Conservation (phyloP, 75 land plant species). For the Picea sitchensis region DNA sequence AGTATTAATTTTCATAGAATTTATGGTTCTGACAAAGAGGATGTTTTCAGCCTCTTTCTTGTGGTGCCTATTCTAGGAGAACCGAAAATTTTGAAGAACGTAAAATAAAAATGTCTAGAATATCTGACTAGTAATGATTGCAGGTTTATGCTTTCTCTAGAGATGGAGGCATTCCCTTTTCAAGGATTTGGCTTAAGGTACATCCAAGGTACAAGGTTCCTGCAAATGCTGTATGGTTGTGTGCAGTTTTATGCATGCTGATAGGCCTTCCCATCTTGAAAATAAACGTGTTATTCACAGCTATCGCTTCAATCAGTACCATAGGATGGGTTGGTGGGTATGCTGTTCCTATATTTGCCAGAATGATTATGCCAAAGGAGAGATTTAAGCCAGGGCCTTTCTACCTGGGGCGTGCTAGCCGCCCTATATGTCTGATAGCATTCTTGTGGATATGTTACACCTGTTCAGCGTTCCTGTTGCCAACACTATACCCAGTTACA, state of each 20-base stretch:
- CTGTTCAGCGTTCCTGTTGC: slow-evolving; percentile 74
- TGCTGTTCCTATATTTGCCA: slow-evolving; percentile 88
- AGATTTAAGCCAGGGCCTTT: slow-evolving; percentile 85
- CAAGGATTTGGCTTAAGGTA: slow-evolving; percentile 62
- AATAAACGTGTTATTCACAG: slow-evolving; percentile 81
- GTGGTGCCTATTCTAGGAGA: neutral
- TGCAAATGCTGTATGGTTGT: slow-evolving; percentile 86
- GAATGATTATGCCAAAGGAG: slow-evolving; percentile 64
- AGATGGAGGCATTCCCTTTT: slow-evolving; percentile 77
- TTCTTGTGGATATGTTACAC: slow-evolving; percentile 92
- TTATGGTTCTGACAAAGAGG: neutral
- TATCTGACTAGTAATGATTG: neutral
- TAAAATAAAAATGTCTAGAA: neutral
- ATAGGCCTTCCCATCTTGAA: slow-evolving; percentile 80
- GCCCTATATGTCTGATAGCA: slow-evolving; percentile 64
- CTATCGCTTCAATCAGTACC: slow-evolving; percentile 84
- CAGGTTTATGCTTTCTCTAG: slow-evolving; percentile 91
- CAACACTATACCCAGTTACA: slow-evolving; percentile 67
- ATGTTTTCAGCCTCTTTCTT: neutral
- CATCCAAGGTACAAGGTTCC: slow-evolving; percentile 81
- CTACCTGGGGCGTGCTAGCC: slow-evolving; percentile 70
- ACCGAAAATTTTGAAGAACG: neutral
- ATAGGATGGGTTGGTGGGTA: slow-evolving; percentile 97
- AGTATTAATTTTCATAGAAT: neutral
- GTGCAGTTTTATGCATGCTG: slow-evolving; percentile 65